A percentile compares a stretch with the other conserved stretches of the same genome.
phyloP scores from a whole-genome alignment of 257 asterid species.

The Solanum etuberosum region DNA sequence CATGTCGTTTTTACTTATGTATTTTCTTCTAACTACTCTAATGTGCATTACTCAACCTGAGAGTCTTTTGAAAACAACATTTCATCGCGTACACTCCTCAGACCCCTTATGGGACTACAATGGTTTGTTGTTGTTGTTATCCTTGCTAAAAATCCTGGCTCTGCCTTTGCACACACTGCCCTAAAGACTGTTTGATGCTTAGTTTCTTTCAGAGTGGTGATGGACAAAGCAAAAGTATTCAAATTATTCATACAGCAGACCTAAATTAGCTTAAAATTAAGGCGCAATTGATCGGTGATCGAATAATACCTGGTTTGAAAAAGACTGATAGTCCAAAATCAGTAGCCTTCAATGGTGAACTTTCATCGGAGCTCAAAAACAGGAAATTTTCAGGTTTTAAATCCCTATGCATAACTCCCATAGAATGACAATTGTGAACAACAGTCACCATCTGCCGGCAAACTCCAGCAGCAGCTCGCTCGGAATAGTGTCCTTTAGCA shows the following conservation, averaged over 20 bases:
- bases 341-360: slow-evolving; percentile 71
- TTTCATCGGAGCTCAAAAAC: slow-evolving; percentile 44
- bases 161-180: not conserved
- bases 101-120: not conserved
- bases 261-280: not conserved
- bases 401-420: slow-evolving; percentile 92
- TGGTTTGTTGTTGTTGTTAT: not conserved
- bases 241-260: not conserved
- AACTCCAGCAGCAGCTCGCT: slow-evolving; percentile 90
- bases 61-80: not conserved
- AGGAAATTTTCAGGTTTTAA: slow-evolving; percentile 82
- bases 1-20: not conserved
- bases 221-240: not conserved
- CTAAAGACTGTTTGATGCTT: not conserved
- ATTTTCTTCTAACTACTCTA: not conserved
- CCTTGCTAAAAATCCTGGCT: not conserved
- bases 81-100: not conserved
- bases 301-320: slow-evolving; percentile 51
- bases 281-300: not conserved
- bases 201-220: not conserved
- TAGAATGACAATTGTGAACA: slow-evolving; percentile 68
- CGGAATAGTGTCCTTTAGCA: slow-evolving; percentile 77
- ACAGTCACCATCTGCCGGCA: slow-evolving; percentile 85
- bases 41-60: not conserved
- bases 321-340: slow-evolving; percentile 80